A percentile compares a stretch with the other conserved stretches of the same genome.
Evolutionary conservation across 148 eudicot genomes (phyloP).

Genomic region (Drosera capensis): DNA sequence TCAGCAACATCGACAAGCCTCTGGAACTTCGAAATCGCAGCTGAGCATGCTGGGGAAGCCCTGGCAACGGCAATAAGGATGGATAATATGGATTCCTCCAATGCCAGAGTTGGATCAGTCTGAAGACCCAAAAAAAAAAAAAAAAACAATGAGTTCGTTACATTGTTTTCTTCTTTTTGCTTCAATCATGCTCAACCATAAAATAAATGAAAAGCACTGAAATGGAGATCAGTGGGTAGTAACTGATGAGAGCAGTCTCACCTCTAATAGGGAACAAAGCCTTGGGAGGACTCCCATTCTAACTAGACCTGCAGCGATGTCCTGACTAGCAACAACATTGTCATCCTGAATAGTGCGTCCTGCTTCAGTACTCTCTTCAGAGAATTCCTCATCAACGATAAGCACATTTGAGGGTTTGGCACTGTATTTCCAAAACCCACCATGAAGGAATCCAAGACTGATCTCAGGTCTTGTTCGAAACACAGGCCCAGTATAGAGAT

Average conservation of each 20-base stretch:
- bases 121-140: conserved; percentile 16
- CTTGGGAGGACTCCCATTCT: conserved; percentile 82
- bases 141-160: neutral
- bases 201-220: neutral
- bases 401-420: conserved; percentile 62
- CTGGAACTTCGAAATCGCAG: conserved; percentile 59
- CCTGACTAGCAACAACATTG: conserved; percentile 67
- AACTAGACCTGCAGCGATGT: conserved; percentile 80
- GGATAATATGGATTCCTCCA: conserved; percentile 71
- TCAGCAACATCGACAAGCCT: conserved; percentile 63
- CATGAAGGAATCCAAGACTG: conserved; percentile 65
- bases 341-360: conserved; percentile 86
- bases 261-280: conserved; percentile 74
- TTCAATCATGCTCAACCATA: neutral
- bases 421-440: conserved; percentile 92
- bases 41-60: conserved; percentile 75
- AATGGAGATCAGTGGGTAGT: too few relatives aligned
- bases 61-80: conserved; percentile 74
- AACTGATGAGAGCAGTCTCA: conserved; percentile 12
- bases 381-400: conserved; percentile 22
- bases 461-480: conserved; percentile 78
- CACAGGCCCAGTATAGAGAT: conserved; percentile 65
- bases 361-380: conserved; percentile 31
- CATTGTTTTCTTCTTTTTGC: neutral
- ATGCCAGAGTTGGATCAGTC: conserved; percentile 39